Base-by-base conservation (phyloP, 1,284 basidiomycete species). In the Irpex lacteus region DNA sequence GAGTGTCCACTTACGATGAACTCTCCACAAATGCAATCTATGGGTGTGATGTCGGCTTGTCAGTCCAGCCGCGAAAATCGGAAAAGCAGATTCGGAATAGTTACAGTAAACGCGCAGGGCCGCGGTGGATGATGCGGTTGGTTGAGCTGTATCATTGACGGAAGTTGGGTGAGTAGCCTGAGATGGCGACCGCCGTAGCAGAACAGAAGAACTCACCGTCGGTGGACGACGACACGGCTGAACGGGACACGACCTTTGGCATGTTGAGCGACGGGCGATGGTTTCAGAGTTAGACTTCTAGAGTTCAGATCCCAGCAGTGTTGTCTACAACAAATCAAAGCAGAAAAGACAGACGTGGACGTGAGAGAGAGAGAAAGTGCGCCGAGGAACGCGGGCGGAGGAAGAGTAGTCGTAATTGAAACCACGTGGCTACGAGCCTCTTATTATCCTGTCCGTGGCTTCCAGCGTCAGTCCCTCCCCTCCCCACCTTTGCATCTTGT, bases 21-120 rank as follows among this genome's bases (percentile, higher is more conserved):
- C 76, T 93, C 91, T 71, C 91, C 91, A 75, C 91, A 93, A 64
- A 94, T 87, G 72, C 92, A 94, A 74, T 94, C 90, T 92, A 60
- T 59, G 60, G 69, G 58, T 19, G 32, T 58, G 36, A 70, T 59
- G 52, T 53, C 59, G 34, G 34, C 11, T 53, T 53, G 62, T 69
- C 59, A 70, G 66, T 40, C 40, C 52, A 58, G 40, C 47, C 57
- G 44, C 47, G 19, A 54, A 60, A 60, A 61, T 40, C 54, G 56
- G 64, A 32, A 60, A 53, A 21, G n/a, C 13, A 37, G 52, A 68
- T 36, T 57, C 60, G 49, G 61, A 62, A 47, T 59, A 59, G 64
- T 65, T 74, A 91, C 91, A 94, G 73, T 94, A 94, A 59, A 92
- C 89, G 72, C 87, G 86, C 64, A 94, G 81, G 52, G 90, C 84